Base-by-base conservation (phyloP, 371 early-diverging fungal genomes). In the Capniomyces stellatus region DNA sequence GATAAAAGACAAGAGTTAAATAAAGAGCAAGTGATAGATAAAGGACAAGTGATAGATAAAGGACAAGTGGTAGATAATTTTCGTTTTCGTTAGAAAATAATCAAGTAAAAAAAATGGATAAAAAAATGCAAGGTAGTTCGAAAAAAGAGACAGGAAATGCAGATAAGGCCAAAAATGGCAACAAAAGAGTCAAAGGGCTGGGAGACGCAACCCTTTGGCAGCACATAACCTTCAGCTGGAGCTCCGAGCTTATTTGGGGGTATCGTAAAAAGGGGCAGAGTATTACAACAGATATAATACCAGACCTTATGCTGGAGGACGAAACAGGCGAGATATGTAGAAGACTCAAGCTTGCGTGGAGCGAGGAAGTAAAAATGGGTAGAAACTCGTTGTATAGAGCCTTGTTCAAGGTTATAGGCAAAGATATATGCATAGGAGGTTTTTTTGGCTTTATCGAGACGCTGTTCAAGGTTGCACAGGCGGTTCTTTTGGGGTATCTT, bases 401-500 rank as follows among this genome's bases (percentile, higher is more conserved):
- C 24, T 23, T 48, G 13, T 56, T 27, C 15, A n/a, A 13, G n/a
- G 24, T 58, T 53, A 22, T 51, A 21, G 46, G 46, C 24, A 2
- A 35, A 27, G 30, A 25, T 2, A 2, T 29, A 31, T 4, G 28
- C 3, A 44, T 48, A 22, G 10, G 40, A 18, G 56, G 44, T 23
- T 10, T 58, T 1, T 2, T 40, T 21, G 58, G 58, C n/a, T 3
- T 57, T 21, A 21, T 43, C 2, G 53, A 52, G 23, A 43, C 58
- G 1, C 23, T 58, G 1, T 21, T 29, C 3, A 58, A 63, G 57
- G 49, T 69, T 42, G 55, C 31, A 13, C 46, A 66, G 51, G 64
- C 62, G 2, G 31, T 58, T 27, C 3, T 63, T 2, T 54, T 71
- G 4, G 65, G 66, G 3, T 47, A 58, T 18, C 46, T 73, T 15